These are phyloP conservation scores for Ophiosphaerella narmari DNA, from an alignment of 2,329 filamentous ascomycete species.

Conservation along the genomic window DNA sequence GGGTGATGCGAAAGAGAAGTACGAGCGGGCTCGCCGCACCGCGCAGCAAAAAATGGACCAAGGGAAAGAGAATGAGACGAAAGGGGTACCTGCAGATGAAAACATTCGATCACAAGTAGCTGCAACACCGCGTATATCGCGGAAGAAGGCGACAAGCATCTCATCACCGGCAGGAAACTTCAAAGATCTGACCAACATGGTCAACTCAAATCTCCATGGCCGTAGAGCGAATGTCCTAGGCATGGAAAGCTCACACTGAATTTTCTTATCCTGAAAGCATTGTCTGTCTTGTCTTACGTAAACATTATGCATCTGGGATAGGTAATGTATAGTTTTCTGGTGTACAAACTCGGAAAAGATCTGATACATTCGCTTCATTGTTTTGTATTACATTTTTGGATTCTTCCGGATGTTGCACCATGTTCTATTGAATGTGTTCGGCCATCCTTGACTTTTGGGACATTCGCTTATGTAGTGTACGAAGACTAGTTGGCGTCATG, in stretches of 20 bases:
- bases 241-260: constrained; percentile 49
- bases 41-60: constrained; percentile 63
- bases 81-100: constrained; percentile 24
- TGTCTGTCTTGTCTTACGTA: constrained; percentile 11
- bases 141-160: constrained; percentile 49
- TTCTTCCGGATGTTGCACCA: constrained; percentile 8
- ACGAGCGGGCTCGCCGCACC: constrained; percentile 60
- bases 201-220: constrained; percentile 53
- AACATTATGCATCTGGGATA: constrained; percentile 21
- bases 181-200: constrained; percentile 52
- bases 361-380: constrained; percentile 27
- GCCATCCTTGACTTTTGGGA: constrained; percentile 6
- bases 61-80: constrained; percentile 46
- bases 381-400: constrained; percentile 30
- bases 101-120: constrained; percentile 30
- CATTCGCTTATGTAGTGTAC: constrained; percentile 32
- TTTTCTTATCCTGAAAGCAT: constrained; percentile 1
- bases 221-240: constrained; percentile 52
- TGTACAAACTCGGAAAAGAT: constrained; percentile 18
- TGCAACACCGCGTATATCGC: constrained; percentile 45
- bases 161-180: constrained; percentile 46
- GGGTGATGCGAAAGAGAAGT: constrained; percentile 63
- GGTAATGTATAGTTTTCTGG: constrained; percentile 41
- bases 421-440: not conserved
- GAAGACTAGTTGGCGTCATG: constrained; percentile 25